A percentile compares a stretch with the other conserved stretches of the same genome.
Conservation (phyloP, 768 basidiomycete species). For the Basidioascus undulatus region DNA sequence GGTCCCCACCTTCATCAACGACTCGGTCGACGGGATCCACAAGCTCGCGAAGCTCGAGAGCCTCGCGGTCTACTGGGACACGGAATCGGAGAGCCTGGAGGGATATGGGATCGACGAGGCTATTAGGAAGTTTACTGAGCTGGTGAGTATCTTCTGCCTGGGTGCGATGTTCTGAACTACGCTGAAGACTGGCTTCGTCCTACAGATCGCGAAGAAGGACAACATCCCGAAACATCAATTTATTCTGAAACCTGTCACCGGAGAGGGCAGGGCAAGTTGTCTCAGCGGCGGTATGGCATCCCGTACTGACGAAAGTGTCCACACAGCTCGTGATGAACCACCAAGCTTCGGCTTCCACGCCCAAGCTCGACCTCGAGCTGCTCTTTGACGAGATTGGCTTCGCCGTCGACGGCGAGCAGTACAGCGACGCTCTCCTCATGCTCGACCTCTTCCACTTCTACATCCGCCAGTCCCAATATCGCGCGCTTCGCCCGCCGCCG, state of each 20-base stretch:
- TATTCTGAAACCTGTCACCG: conserved; percentile 82
- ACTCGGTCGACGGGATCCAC: conserved; percentile 60
- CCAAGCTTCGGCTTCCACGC: conserved; percentile 41
- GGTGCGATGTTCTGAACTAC: background rate
- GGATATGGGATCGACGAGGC: conserved; percentile 40
- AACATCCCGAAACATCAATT: conserved; percentile 49
- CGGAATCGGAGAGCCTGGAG: conserved; percentile 58
- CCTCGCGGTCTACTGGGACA: conserved; percentile 82
- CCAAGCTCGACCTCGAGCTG: conserved; percentile 66
- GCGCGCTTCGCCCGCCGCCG: conserved; percentile 47
- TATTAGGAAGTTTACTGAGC: conserved; percentile 42
- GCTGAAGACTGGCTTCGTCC: conserved; percentile 1
- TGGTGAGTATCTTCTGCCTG: conserved; percentile 25
- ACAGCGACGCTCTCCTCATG: conserved; percentile 73
- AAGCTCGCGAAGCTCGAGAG: conserved; percentile 80
- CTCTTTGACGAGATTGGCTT: conserved; percentile 84
- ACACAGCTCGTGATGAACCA: conserved; percentile 57
- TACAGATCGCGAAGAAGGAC: conserved; percentile 30
- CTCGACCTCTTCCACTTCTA: conserved; percentile 95
- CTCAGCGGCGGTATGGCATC: no score
- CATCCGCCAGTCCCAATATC: conserved; percentile 55
- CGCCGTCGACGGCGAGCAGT: conserved; percentile 76
- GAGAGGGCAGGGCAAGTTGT: conserved; percentile 67
- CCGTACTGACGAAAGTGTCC: background rate
- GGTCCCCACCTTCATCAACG: conserved; percentile 79